Percentiles rank a stretch among this genome's conserved stretches.
Evolutionary conservation across 2,329 filamentous ascomycete genomes (phyloP).

Genomic region (Trichophyton equinum): DNA sequence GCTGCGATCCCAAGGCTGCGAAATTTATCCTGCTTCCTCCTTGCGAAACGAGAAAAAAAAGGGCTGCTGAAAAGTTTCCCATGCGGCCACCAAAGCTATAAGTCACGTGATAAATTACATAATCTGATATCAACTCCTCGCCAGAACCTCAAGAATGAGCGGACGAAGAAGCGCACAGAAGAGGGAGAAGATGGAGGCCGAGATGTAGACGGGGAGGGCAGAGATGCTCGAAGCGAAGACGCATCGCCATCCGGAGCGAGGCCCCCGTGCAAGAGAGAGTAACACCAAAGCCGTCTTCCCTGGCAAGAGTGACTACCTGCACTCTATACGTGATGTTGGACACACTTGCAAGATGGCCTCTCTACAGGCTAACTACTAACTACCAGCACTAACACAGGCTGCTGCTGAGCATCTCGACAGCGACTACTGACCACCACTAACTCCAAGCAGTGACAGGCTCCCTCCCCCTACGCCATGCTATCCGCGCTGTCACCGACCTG

Average conservation of each 20-base stretch:
- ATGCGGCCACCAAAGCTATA: conserved; percentile 1
- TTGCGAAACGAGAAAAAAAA: not conserved
- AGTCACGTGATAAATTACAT: not conserved
- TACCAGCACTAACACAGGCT: not conserved
- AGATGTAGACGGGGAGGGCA: not conserved
- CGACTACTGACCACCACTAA: not conserved
- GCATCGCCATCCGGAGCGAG: not conserved
- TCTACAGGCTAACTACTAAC: not conserved
- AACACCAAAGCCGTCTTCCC: not conserved
- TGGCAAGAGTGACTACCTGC: not conserved
- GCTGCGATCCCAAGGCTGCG: not conserved
- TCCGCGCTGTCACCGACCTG: not conserved
- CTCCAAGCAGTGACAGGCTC: not conserved
- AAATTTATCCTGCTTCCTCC: not conserved
- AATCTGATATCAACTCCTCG: not conserved
- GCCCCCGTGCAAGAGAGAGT: not conserved
- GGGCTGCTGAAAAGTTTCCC: not conserved
- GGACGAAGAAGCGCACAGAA: not conserved
- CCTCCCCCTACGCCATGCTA: not conserved
- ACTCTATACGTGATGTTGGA: not conserved
- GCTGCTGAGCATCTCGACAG: not conserved
- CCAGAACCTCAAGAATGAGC: not conserved
- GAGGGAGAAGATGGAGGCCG: not conserved
- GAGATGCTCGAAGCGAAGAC: not conserved
- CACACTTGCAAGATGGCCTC: not conserved